Evolutionary conservation across 176 grass and related monocot genomes (phyloP).

Genomic region (Typha latifolia): DNA sequence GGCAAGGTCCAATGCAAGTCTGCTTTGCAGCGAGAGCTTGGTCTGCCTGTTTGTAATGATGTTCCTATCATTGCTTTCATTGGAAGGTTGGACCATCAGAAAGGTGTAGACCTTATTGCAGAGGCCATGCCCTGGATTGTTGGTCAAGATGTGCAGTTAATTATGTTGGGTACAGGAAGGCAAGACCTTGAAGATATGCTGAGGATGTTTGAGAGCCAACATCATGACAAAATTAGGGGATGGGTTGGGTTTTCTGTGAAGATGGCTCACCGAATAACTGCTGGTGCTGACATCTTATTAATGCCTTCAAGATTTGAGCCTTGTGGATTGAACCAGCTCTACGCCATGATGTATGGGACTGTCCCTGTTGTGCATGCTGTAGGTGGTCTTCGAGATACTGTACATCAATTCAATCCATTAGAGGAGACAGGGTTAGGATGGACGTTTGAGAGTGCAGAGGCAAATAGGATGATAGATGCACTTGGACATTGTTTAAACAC

Average conservation of each 20-base stretch:
- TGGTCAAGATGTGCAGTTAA: constrained; percentile 69
- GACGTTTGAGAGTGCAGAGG: constrained; percentile 69
- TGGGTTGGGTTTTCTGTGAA: constrained; percentile 93
- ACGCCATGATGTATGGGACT: constrained; percentile 97
- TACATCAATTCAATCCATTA: constrained; percentile 76
- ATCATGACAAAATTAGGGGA: constrained; percentile 52
- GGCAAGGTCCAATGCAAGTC: constrained; percentile 81
- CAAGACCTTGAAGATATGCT: constrained; percentile 84
- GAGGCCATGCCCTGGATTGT: constrained; percentile 93
- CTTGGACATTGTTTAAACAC: constrained; percentile 81
- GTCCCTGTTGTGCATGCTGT: constrained; percentile 88
- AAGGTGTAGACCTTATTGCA: constrained; percentile 84
- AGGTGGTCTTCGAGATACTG: constrained; percentile 80
- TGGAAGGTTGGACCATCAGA: constrained; percentile 80
- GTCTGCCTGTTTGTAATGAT: constrained; percentile 47
- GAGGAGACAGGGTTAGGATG: constrained; percentile 62
- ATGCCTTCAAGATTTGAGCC: constrained; percentile 96
- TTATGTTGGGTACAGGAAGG: constrained; percentile 78
- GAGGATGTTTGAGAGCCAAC: constrained; percentile 51
- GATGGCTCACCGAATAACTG: constrained; percentile 81
- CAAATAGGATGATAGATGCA: constrained; percentile 68
- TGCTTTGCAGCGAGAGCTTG: constrained; percentile 68
- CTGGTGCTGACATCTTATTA: constrained; percentile 71
- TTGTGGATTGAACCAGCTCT: constrained; percentile 83
- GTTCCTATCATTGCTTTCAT: constrained; percentile 73